These are phyloP conservation scores for Craterostigma plantagineum DNA, from an alignment of 257 asterid species.

Conservation along the genomic window DNA sequence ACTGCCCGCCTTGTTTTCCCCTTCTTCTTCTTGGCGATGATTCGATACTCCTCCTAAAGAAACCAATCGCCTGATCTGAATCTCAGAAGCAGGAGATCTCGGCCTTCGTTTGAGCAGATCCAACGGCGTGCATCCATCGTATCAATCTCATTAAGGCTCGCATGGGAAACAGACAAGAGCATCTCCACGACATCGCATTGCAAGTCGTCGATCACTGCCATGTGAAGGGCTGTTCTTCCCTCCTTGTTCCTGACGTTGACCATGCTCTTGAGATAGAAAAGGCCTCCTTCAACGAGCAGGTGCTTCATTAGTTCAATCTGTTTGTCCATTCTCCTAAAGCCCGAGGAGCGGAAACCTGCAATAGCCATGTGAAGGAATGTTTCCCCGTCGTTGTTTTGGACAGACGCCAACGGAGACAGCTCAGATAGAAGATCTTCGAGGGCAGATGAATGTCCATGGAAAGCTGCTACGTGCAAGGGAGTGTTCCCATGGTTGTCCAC, in stretches of 20 bases:
- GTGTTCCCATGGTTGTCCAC: conserved; percentile 63
- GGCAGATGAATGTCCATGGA: conserved; percentile 39
- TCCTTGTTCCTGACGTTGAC: conserved; percentile 45
- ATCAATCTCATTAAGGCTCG: conserved; percentile 40
- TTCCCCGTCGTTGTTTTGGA: conserved; percentile 43
- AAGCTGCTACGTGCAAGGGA: conserved; percentile 58
- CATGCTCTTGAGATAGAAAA: conserved; percentile 22
- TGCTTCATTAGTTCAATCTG: conserved; percentile 48
- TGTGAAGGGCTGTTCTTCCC: conserved; percentile 71
- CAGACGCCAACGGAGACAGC: conserved; percentile 20
- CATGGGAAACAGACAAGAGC: conserved; percentile 35
- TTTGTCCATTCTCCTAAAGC: conserved; percentile 48
- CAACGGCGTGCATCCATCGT: conserved; percentile 54
- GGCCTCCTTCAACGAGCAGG: conserved; percentile 18
- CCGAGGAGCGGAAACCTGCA: conserved; percentile 56
- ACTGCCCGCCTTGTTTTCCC: conserved; percentile 19
- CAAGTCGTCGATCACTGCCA: conserved; percentile 46
- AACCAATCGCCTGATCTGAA: conserved; percentile 47
- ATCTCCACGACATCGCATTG: conserved; percentile 61
- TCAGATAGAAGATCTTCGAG: conserved; percentile 33
- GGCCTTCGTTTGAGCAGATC: conserved; percentile 64
- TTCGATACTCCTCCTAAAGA: conserved; percentile 53
- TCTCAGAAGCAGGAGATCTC: conserved; percentile 44
- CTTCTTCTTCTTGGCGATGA: conserved; percentile 12
- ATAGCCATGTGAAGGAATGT: conserved; percentile 83